A percentile compares a stretch with the other conserved stretches of the same genome.
phyloP scores from a whole-genome alignment of 345 rosid species.

The Eucalyptus lansdowneana region DNA sequence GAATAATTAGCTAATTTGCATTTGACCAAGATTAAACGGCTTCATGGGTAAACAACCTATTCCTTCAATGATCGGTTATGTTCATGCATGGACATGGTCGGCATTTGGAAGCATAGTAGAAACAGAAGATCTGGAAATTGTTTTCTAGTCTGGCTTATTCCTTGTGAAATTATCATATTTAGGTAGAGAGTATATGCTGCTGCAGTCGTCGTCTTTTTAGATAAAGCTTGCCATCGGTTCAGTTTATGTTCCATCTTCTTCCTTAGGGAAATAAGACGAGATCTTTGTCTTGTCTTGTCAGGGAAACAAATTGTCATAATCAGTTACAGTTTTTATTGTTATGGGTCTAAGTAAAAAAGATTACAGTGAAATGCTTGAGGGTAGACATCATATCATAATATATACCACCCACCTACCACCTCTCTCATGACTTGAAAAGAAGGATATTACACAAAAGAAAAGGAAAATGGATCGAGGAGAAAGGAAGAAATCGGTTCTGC shows the following conservation, averaged over 20 bases:
- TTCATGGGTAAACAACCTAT: background rate
- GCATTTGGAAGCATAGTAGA: background rate
- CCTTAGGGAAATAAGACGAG: background rate
- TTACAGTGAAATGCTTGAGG: background rate
- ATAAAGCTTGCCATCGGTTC: background rate
- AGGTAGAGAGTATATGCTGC: background rate
- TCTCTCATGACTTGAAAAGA: background rate
- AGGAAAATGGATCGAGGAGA: background rate
- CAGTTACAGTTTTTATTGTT: background rate
- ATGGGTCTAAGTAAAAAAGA: background rate
- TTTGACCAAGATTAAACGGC: background rate
- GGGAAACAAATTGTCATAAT: background rate
- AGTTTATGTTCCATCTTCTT: background rate
- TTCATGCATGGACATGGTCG: background rate
- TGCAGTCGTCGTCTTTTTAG: background rate
- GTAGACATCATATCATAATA: background rate
- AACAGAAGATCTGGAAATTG: background rate
- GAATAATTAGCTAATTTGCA: background rate
- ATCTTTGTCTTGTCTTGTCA: background rate
- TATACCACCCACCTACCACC: background rate
- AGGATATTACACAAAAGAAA: background rate
- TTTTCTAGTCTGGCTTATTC: background rate
- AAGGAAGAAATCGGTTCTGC: background rate
- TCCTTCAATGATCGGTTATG: background rate
- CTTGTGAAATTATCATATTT: background rate